Evolutionary conservation across 2,329 filamentous ascomycete species (phyloP), one percentile per base, ranked within the genome.

Genomic region (Cadophora gregata): DNA sequence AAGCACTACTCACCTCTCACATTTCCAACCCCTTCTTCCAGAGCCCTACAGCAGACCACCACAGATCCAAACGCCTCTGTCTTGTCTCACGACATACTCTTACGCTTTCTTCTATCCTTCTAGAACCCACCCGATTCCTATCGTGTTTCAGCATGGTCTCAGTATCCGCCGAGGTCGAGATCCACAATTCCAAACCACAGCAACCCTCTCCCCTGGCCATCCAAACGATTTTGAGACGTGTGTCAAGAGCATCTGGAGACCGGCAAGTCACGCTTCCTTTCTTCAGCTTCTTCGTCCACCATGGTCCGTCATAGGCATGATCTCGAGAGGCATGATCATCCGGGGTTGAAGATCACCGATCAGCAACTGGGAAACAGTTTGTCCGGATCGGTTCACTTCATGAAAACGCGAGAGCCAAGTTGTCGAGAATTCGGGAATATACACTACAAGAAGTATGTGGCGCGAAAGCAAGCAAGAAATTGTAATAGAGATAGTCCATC

Each of bases 401-500:
- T 9, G 24, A 24, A 27, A 36, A 21, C 36, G 21, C 38, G 45
- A 19, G 16, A 5, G 21, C 10, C 9, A 42, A 9, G 14, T 36
- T 14, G 53, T 21, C 14, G 31, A 36, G 53, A 21, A 38, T 38
- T 47, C 42, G 19, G 19, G 19, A 8, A 21, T 6, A 21, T 12
- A 16, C 19, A 9, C n/a, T 10, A 47, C 5, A 21, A 21, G n/a
- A 8, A 21, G 8, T 5, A 21, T 47, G 10, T 47, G 14, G 9
- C 1, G 42, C 21, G 42, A 47, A 21, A 2, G 31, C 29, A 36
- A 14, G 19, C 25, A n/a, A 10, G 1, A 4, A 19, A 50, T 53
- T 66, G 33, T 36, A 65, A 67, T 66, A 59, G 66, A 45, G n/a
- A 36, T 47, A 25, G 58, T 58, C 53, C 12, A 25, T 31, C 33